Conservation (phyloP, 306 rosid species). For the Spatholobus suberectus region DNA sequence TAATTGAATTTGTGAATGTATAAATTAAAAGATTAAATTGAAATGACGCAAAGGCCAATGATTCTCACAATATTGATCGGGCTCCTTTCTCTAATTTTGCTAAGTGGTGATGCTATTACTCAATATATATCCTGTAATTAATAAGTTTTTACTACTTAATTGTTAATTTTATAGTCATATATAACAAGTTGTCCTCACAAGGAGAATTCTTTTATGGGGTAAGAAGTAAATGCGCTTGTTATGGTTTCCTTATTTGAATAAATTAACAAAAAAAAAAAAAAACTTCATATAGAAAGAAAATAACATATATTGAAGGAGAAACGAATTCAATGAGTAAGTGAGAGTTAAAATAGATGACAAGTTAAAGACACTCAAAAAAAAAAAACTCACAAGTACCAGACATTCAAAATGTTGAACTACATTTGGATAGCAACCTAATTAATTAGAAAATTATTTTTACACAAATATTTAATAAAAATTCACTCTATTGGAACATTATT, state of each 20-base stretch:
- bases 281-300: too few species aligned
- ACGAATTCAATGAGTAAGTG: neutral
- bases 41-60: neutral
- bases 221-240: neutral
- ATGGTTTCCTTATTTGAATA: neutral
- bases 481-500: too few species aligned
- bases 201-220: neutral
- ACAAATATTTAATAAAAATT: too few species aligned
- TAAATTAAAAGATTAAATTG: neutral
- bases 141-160: neutral
- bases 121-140: neutral
- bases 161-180: neutral
- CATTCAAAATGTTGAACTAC: neutral
- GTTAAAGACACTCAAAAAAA: neutral
- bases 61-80: neutral
- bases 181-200: neutral
- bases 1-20: neutral
- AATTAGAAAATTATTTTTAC: neutral
- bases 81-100: neutral
- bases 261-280: neutral
- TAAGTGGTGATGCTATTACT: neutral
- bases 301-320: neutral
- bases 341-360: neutral
- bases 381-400: neutral
- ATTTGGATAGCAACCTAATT: neutral